phyloP scores from a whole-genome alignment of 1,284 basidiomycete species.

The Ganoderma leucocontextum region DNA sequence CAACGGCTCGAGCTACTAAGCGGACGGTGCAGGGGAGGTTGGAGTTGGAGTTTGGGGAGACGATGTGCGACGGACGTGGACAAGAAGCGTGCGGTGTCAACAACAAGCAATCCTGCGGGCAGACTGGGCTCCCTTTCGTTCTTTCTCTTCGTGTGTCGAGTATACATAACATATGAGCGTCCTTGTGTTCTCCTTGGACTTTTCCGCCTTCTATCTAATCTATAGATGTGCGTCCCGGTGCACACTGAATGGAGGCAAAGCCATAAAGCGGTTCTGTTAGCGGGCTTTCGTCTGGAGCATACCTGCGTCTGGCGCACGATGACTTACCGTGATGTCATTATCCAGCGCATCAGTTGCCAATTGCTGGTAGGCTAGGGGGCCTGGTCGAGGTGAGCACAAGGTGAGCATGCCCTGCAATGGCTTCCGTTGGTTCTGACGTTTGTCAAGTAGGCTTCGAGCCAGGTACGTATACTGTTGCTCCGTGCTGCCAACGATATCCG shows the following conservation, averaged over 20 bases:
- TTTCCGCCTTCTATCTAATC: slow-evolving; percentile 21
- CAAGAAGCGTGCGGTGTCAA: slow-evolving; percentile 14
- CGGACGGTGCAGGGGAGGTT: neutral
- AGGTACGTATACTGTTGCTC: neutral
- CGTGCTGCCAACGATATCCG: neutral
- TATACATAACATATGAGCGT: slow-evolving; percentile 31
- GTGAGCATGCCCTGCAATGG: neutral
- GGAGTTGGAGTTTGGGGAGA: neutral
- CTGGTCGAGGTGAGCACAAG: neutral
- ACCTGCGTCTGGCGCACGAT: neutral
- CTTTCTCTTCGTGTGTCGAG: slow-evolving; percentile 26
- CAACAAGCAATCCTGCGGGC: slow-evolving; percentile 8
- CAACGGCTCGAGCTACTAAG: slow-evolving; percentile 39
- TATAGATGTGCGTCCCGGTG: slow-evolving; percentile 15
- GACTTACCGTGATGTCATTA: neutral
- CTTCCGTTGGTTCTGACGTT: neutral
- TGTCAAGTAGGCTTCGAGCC: neutral
- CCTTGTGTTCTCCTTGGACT: slow-evolving; percentile 17
- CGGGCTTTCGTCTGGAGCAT: neutral
- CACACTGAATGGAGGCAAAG: neutral
- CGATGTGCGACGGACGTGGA: slow-evolving; percentile 2
- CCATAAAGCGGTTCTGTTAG: neutral
- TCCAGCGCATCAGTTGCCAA: neutral
- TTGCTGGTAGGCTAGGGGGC: neutral
- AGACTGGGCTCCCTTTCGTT: slow-evolving; percentile 1